Conservation (phyloP, 371 early-diverging fungal genomes). For the Smittium mucronatum region DNA sequence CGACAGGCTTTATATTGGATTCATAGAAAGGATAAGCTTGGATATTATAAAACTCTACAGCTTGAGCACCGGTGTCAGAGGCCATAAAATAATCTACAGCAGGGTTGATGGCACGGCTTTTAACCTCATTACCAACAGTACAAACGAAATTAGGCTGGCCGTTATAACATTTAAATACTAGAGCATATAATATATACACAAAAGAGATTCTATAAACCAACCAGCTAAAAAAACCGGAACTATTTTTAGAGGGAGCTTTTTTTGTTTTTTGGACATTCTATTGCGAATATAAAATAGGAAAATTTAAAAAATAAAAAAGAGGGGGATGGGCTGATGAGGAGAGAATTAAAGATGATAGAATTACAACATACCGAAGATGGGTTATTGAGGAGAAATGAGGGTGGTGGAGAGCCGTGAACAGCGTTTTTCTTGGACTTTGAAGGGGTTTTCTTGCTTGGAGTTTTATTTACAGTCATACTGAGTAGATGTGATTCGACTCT, state of each 20-base stretch:
- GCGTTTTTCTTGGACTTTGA: too few relatives aligned
- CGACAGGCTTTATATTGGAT: not conserved
- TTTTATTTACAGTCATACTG: too few relatives aligned
- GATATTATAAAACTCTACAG: not conserved
- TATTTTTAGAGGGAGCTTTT: conserved; percentile 40
- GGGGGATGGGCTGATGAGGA: too few relatives aligned
- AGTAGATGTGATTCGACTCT: too few relatives aligned
- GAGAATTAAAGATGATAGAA: too few relatives aligned
- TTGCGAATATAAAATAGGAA: too few relatives aligned
- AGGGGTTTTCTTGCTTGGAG: too few relatives aligned
- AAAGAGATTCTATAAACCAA: not conserved
- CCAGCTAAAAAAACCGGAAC: not conserved
- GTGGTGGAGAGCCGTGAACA: too few relatives aligned
- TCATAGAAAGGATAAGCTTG: conserved; percentile 7
- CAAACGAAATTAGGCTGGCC: conserved; percentile 6
- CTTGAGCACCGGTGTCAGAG: not conserved
- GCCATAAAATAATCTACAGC: not conserved
- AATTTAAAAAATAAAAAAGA: too few relatives aligned
- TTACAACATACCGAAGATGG: too few relatives aligned
- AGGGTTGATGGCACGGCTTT: not conserved
- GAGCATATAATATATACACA: conserved; percentile 4
- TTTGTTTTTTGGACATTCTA: too few relatives aligned
- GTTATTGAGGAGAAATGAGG: too few relatives aligned
- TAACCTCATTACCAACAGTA: not conserved
- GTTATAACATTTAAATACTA: conserved; percentile 6